These are phyloP conservation scores for Neocallimastix lanati DNA, from an alignment of 192 early-diverging fungal genomes.

Conservation along the genomic window DNA sequence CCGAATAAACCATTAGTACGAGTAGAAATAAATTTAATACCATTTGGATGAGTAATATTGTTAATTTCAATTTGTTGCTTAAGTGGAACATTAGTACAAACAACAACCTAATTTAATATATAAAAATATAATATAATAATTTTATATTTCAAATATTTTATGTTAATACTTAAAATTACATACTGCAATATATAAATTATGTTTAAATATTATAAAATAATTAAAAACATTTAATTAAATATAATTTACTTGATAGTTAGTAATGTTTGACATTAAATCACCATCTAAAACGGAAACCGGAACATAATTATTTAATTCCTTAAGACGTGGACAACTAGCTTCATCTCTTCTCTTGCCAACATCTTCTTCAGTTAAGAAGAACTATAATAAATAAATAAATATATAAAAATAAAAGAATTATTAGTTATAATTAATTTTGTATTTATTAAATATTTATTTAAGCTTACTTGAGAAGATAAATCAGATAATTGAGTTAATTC, in stretches of 20 bases:
- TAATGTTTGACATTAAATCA: conserved; percentile 48
- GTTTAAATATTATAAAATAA: no score
- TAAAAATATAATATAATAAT: no score
- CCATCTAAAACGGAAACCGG: conserved; percentile 70
- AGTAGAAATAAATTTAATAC: conserved; percentile 73
- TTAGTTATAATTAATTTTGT: no score
- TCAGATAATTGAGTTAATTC: conserved; percentile 54
- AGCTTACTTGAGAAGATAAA: conserved; percentile 65
- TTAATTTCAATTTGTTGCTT: conserved; percentile 67
- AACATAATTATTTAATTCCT: conserved; percentile 94
- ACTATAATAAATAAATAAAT: no score
- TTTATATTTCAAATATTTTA: no score
- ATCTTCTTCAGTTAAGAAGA: conserved; percentile 69
- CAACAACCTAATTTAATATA: conserved; percentile 51
- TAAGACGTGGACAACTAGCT: conserved; percentile 57
- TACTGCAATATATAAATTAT: no score
- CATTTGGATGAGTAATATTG: conserved; percentile 52
- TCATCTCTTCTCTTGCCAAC: conserved; percentile 69
- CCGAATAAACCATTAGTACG: conserved; percentile 85
- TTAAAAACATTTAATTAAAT: no score
- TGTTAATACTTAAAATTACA: no score
- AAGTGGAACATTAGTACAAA: conserved; percentile 65
- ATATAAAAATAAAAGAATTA: no score
- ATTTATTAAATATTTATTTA: no score
- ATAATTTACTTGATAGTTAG: conserved; percentile 16